Percentiles rank a stretch among this genome's conserved stretches.
phyloP scores from a whole-genome alignment of 2,329 filamentous ascomycete genomes.

The Botrytis elliptica region DNA sequence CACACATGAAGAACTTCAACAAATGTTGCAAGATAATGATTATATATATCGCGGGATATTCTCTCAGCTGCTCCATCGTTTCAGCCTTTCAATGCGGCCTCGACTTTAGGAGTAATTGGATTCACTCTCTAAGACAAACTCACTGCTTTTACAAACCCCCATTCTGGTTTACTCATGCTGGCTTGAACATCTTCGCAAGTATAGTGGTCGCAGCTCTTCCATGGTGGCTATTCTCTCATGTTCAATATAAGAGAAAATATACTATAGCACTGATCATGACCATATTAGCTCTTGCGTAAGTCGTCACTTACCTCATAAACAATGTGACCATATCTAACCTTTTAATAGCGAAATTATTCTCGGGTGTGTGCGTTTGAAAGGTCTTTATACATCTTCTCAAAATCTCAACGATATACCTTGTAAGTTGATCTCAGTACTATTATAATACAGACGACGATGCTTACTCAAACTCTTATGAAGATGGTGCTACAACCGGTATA shows the following conservation, averaged over 20 bases:
- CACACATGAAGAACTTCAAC: conserved; percentile 24
- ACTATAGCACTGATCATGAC: conserved; percentile 23
- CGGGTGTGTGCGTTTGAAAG: conserved; percentile 8
- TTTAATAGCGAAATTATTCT: background rate
- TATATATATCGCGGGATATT: conserved; percentile 21
- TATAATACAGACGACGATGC: background rate
- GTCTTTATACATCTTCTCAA: conserved; percentile 2
- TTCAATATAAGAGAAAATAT: conserved; percentile 24
- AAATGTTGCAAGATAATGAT: conserved; percentile 22
- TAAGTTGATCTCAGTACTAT: background rate
- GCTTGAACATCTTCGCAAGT: conserved; percentile 23
- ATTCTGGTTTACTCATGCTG: conserved; percentile 26
- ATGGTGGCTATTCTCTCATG: conserved; percentile 22
- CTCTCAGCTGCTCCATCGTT: conserved; percentile 21
- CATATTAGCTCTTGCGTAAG: conserved; percentile 19
- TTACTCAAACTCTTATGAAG: conserved; percentile 14
- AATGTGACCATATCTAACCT: background rate
- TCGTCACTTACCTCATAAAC: background rate
- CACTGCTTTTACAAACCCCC: conserved; percentile 25
- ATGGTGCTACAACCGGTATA: conserved; percentile 20
- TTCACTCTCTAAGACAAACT: conserved; percentile 15
- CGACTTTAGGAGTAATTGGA: conserved; percentile 23
- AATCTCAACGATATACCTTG: background rate
- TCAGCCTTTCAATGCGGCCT: conserved; percentile 26
- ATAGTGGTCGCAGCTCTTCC: conserved; percentile 18